Percentiles rank a stretch among this genome's conserved stretches.
phyloP scores from a whole-genome alignment of 345 rosid species.

The Populus pruinosa region DNA sequence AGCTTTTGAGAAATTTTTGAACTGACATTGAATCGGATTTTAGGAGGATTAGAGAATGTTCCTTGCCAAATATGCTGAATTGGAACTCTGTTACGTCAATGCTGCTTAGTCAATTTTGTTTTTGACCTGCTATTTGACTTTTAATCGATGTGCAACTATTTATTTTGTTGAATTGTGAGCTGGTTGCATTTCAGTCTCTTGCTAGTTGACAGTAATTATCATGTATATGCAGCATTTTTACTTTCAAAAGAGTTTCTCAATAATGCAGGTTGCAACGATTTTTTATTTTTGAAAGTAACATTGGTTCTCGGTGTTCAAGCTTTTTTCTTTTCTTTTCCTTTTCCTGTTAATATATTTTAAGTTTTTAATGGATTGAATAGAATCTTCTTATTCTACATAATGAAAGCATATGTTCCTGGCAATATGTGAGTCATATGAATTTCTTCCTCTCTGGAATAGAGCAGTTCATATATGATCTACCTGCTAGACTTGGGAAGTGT shows the following conservation, averaged over 20 bases:
- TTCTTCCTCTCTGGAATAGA: slow-evolving; percentile 51
- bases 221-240: neutral
- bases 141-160: neutral
- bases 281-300: neutral
- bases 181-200: neutral
- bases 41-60: neutral
- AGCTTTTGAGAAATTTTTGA: neutral
- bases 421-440: slow-evolving; percentile 34
- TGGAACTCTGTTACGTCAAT: neutral
- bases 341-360: neutral
- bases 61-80: neutral
- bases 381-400: neutral
- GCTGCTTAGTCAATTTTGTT: neutral
- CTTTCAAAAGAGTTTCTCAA: neutral
- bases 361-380: neutral
- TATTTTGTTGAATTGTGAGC: slow-evolving; percentile 5
- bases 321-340: neutral
- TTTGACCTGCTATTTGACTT: slow-evolving; percentile 1
- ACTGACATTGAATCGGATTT: neutral
- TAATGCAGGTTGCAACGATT: neutral
- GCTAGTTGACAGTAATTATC: neutral
- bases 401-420: slow-evolving; percentile 14
- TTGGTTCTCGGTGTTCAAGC: neutral
- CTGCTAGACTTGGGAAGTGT: slow-evolving; percentile 90
- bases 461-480: slow-evolving; percentile 99